These are phyloP conservation scores for Russula ochroleuca DNA, from an alignment of 768 basidiomycete species.

Conservation along the genomic window DNA sequence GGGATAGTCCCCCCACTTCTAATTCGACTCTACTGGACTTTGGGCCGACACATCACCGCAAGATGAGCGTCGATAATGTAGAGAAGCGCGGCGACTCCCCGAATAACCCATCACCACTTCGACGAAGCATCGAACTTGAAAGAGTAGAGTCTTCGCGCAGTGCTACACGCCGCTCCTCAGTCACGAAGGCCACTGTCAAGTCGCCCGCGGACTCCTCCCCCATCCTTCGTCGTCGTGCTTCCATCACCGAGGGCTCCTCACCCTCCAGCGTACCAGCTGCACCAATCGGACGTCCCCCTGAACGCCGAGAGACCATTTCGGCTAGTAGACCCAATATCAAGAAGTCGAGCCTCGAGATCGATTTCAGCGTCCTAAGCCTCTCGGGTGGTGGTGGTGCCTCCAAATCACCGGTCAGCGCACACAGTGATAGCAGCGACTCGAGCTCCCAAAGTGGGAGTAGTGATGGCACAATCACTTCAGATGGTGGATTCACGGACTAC, in stretches of 20 bases:
- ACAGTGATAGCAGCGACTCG: constrained; percentile 52
- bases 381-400: constrained; percentile 31
- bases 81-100: constrained; percentile 54
- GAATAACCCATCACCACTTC: constrained; percentile 56
- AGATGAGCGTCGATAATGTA: constrained; percentile 38
- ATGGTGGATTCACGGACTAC: constrained; percentile 87
- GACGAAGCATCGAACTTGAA: constrained; percentile 57
- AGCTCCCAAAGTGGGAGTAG: constrained; percentile 48
- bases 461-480: constrained; percentile 76
- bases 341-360: constrained; percentile 36
- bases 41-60: constrained; percentile 44
- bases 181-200: constrained; percentile 38
- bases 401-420: constrained; percentile 41
- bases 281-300: constrained; percentile 20
- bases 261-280: constrained; percentile 1
- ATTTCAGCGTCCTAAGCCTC: constrained; percentile 40
- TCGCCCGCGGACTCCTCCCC: constrained; percentile 34
- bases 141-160: constrained; percentile 45
- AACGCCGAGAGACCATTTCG: constrained; percentile 28
- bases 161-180: constrained; percentile 44
- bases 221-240: constrained; percentile 27
- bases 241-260: constrained; percentile 23
- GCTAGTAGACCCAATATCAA: constrained; percentile 24
- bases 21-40: constrained; percentile 47
- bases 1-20: constrained; percentile 44